Evolutionary conservation across 352 stramenopile genomes (phyloP), one percentile per base, ranked within the genome.

Genomic region (Phytopythium chamaehyphon): DNA sequence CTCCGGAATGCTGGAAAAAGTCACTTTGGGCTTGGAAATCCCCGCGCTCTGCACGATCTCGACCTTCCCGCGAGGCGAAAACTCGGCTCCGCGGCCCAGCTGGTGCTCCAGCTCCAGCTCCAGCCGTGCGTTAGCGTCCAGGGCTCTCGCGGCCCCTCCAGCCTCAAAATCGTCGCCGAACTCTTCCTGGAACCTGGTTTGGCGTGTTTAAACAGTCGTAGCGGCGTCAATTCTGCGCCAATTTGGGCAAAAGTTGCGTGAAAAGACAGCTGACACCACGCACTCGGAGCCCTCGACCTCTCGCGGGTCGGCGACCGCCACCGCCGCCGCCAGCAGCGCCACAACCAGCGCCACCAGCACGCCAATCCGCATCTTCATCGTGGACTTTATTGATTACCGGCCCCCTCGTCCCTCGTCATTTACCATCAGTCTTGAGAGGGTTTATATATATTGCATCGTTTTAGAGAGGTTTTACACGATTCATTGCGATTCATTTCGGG

Each of bases 21-120:
- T 63, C 39, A 88, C 67, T 44, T 83, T 81, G 47, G 79, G 73
- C 63, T 88, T 85, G 39, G 66, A 57, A n/a, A 58, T 67, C 21
- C 72, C 63, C 22, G 72, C 64, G 45, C 61, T 77, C 26, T 71
- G 59, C 31, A 90, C 68, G 38, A 90, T 72, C 55, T 88, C 74
- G 26, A 90, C 74, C 40, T 68, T 62, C 42, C 76, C 76, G 46
- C 76, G 79, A 36, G 60, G 53, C 10, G 65, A 71, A 43, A 88
- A 90, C 22, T 42, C 51, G 15, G 28, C 28, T 33, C 54, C 50
- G 6, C 31, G 37, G 26, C 23, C 45, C 43, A 90, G 46, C 33
- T 76, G 76, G 49, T 90, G 79, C 68, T 90, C 79, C 19, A 90
- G 58, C 39, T 75, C 63, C 31, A 90, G 81, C 46, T 73, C 69